These are phyloP conservation scores for Phytophthora agathidicida DNA, from an alignment of 352 stramenopile genomes.

Conservation along the genomic window DNA sequence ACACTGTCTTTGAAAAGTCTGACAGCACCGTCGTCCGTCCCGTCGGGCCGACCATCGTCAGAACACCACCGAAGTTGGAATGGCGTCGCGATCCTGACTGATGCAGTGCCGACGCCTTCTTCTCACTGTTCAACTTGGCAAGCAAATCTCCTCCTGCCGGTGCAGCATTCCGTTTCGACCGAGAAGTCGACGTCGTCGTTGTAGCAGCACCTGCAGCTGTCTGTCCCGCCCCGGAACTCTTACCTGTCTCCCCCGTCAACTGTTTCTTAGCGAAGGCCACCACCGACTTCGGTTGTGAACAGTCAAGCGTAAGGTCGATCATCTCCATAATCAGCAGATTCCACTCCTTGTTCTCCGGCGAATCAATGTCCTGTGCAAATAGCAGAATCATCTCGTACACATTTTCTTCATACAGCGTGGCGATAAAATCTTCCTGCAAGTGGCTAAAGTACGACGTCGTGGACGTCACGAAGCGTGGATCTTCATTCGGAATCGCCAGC, in stretches of 20 bases:
- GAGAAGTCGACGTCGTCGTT: background rate
- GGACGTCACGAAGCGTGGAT: conserved; percentile 80
- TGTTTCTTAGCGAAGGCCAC: conserved; percentile 61
- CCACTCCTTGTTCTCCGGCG: conserved; percentile 84
- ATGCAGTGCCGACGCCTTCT: conserved; percentile 43
- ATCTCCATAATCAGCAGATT: conserved; percentile 92
- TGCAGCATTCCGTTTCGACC: background rate
- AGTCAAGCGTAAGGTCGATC: conserved; percentile 80
- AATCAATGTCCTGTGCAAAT: conserved; percentile 88
- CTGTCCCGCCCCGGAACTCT: background rate
- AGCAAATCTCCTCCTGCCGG: conserved; percentile 38
- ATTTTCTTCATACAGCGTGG: conserved; percentile 77
- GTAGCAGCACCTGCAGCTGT: background rate
- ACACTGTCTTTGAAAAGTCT: conserved; percentile 74
- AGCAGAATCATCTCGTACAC: conserved; percentile 90
- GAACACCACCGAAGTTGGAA: conserved; percentile 89
- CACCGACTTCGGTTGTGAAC: conserved; percentile 70
- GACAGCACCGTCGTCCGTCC: conserved; percentile 72
- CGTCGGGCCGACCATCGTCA: conserved; percentile 78
- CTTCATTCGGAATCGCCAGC: conserved; percentile 84
- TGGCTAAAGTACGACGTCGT: conserved; percentile 77
- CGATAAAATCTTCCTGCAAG: conserved; percentile 85
- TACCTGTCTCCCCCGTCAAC: conserved; percentile 4
- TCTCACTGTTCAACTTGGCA: conserved; percentile 59
- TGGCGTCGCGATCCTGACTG: conserved; percentile 59